Percentiles rank a stretch among this genome's conserved stretches.
Evolutionary conservation across 352 stramenopile species (phyloP).

Genomic region (Pythium brachiatum): DNA sequence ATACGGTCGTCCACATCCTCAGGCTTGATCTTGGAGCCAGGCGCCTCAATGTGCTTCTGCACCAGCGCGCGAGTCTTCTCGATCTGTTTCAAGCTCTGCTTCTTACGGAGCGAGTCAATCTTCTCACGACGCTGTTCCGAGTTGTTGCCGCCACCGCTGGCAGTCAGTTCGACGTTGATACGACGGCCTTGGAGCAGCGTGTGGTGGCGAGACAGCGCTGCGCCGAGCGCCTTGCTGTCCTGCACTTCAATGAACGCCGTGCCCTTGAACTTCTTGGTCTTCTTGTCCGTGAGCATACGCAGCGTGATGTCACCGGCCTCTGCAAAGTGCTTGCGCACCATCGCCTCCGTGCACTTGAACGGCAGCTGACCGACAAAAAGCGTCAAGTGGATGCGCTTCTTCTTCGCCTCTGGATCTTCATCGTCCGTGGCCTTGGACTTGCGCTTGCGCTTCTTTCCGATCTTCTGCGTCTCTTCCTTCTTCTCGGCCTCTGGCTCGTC

Average conservation of each 20-base stretch:
- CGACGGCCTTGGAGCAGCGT: slow-evolving; percentile 73
- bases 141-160: slow-evolving; percentile 78
- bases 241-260: slow-evolving; percentile 85
- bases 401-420: slow-evolving; percentile 32
- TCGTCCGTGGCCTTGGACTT: slow-evolving; percentile 23
- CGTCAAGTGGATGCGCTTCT: slow-evolving; percentile 84
- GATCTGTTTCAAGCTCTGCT: slow-evolving; percentile 81
- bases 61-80: slow-evolving; percentile 80
- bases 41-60: slow-evolving; percentile 75
- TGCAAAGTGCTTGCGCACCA: slow-evolving; percentile 65
- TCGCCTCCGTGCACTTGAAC: slow-evolving; percentile 64
- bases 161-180: slow-evolving; percentile 88
- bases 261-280: slow-evolving; percentile 79
- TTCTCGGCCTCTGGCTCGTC: slow-evolving; percentile 32
- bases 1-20: slow-evolving; percentile 86
- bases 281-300: slow-evolving; percentile 84
- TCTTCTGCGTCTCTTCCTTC: slow-evolving; percentile 22
- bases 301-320: slow-evolving; percentile 75
- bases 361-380: slow-evolving; percentile 83
- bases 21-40: slow-evolving; percentile 63
- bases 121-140: slow-evolving; percentile 71
- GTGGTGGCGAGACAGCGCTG: slow-evolving; percentile 76
- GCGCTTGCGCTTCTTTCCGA: slow-evolving; percentile 55
- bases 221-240: slow-evolving; percentile 78
- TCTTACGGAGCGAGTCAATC: slow-evolving; percentile 69